Conservation (phyloP, 2,329 filamentous ascomycete genomes). For the Aspergillus pseudotamarii region DNA sequence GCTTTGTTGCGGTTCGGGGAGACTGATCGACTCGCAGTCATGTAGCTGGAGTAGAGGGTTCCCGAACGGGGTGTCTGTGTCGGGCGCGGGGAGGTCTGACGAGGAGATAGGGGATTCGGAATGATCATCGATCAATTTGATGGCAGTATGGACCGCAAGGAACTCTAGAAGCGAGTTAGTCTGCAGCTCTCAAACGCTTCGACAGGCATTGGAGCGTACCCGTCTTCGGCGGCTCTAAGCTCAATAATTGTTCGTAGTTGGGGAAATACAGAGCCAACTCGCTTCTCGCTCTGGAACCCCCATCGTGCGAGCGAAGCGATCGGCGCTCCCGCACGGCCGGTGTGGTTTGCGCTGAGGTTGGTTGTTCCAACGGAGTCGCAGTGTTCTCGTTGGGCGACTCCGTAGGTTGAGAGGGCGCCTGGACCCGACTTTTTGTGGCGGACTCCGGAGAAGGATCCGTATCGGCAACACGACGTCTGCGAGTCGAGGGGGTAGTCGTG, state of each 20-base stretch:
- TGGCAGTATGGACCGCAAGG: constrained; percentile 71
- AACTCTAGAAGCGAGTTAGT: constrained; percentile 59
- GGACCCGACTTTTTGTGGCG: background rate
- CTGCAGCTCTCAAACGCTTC: background rate
- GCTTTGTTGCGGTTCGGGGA: constrained; percentile 15
- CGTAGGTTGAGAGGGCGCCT: background rate
- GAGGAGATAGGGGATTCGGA: constrained; percentile 29
- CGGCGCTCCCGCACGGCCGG: constrained; percentile 51
- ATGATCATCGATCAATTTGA: constrained; percentile 68
- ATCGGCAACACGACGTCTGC: background rate
- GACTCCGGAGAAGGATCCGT: background rate
- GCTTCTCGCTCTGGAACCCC: constrained; percentile 81
- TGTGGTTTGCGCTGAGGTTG: constrained; percentile 6
- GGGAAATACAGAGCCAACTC: constrained; percentile 89
- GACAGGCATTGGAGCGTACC: constrained; percentile 54
- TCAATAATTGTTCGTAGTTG: constrained; percentile 92
- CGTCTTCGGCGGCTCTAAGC: constrained; percentile 76
- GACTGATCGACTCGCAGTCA: constrained; percentile 36
- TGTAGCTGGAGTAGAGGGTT: constrained; percentile 43
- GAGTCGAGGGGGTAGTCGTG: background rate
- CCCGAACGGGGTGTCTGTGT: constrained; percentile 32
- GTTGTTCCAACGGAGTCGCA: background rate
- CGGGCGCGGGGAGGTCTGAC: constrained; percentile 22
- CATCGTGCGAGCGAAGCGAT: constrained; percentile 83
- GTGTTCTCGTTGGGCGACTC: constrained; percentile 3